Conservation (phyloP, 106 monocot species). For the Acorus calamus region DNA sequence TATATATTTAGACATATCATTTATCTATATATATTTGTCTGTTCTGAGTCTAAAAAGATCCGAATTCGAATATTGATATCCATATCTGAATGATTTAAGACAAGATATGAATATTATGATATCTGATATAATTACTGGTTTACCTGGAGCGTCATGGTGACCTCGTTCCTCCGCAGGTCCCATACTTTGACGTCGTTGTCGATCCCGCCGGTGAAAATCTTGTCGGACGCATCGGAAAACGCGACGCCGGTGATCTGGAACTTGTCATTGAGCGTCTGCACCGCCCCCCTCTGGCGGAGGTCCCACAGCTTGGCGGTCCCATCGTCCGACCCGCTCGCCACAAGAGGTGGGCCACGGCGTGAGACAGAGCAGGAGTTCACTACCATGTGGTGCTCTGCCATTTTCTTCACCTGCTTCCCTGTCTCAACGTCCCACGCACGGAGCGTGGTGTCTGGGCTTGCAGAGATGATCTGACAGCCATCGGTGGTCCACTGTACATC, state of each 20-base stretch:
- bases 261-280: constrained; percentile 84
- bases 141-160: constrained; percentile 39
- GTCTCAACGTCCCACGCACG: constrained; percentile 91
- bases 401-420: constrained; percentile 92
- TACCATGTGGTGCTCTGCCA: constrained; percentile 82
- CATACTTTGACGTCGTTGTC: constrained; percentile 95
- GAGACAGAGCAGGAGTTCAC: constrained; percentile 85
- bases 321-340: constrained; percentile 92
- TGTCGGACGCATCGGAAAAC: constrained; percentile 89
- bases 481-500: constrained; percentile 91
- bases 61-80: too few relatives aligned
- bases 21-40: too few relatives aligned
- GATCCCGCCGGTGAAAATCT: constrained; percentile 77
- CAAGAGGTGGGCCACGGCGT: constrained; percentile 72
- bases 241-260: constrained; percentile 86
- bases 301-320: constrained; percentile 98
- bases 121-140: too few relatives aligned
- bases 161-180: constrained; percentile 86
- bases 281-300: constrained; percentile 68
- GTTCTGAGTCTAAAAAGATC: too few relatives aligned
- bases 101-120: too few relatives aligned
- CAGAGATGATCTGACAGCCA: constrained; percentile 68
- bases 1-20: too few relatives aligned
- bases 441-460: constrained; percentile 87
- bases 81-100: too few relatives aligned